Evolutionary conservation across 352 stramenopile genomes (phyloP).

Genomic region (Proteromonas lacertae): DNA sequence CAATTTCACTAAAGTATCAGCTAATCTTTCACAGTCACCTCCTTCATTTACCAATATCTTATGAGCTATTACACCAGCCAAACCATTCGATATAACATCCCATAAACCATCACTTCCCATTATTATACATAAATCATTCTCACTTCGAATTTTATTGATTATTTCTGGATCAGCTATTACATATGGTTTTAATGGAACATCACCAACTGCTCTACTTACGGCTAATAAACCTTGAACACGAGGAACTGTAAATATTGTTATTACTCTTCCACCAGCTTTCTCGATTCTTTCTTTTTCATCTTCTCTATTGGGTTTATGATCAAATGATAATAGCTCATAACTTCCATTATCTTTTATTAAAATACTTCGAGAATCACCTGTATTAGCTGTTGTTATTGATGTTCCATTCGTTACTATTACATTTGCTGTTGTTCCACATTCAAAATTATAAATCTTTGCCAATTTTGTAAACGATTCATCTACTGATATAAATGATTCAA

Average conservation of each 20-base stretch:
- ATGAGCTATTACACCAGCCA: neutral
- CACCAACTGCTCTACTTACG: neutral
- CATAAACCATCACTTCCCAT: neutral
- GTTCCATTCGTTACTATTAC: neutral
- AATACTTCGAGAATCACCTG: conserved; percentile 30
- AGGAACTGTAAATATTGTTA: neutral
- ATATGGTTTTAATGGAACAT: neutral
- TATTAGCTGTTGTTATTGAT: conserved; percentile 20
- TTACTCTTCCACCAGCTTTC: conserved; percentile 15
- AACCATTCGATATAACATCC: neutral
- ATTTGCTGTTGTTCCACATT: neutral
- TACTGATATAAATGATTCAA: conserved; percentile 3
- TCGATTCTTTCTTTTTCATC: conserved; percentile 20
- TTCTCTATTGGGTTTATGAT: conserved; percentile 31
- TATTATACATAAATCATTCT: neutral
- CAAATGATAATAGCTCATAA: conserved; percentile 16
- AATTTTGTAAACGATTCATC: conserved; percentile 1
- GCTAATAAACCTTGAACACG: no score
- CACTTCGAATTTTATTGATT: neutral
- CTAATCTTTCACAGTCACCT: no score
- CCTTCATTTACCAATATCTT: no score
- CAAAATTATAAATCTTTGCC: neutral
- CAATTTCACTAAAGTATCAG: no score
- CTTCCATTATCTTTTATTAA: conserved; percentile 15
- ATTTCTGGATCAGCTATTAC: neutral